Evolutionary conservation across 805 yeast species (phyloP), one percentile per base, ranked within the genome.

Genomic region (Candida silvicultrix): DNA sequence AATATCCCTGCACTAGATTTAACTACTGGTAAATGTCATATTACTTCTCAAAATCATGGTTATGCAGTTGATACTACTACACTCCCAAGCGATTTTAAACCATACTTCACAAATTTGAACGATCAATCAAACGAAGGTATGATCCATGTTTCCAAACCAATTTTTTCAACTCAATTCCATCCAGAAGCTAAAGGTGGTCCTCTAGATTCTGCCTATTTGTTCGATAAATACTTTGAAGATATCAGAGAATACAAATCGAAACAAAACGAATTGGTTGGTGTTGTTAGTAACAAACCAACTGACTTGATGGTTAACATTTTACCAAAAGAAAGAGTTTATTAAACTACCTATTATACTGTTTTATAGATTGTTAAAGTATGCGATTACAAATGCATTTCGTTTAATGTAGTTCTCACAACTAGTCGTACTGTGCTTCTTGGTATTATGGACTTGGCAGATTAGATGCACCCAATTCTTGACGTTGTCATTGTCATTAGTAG

Each of bases 121-220:
- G 99, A 94, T 67, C 83, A 89, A 65, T 86, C 96, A 45, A 94
- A 94, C 67, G 99, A 94, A 71, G 99, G 99, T 59, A 89, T 94
- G 96, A 84, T 81, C 59, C 99, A 94, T 68, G 76, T 72, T 47
- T 63, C 79, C 36, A 84, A 80, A 65, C 99, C 99, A 44, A 86
- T 92, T 46, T 94, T 92, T 71, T 88, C 97, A 35, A 89, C 97
- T 2, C 99, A 94, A 69, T 94, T 94, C 78, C 99, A 94, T 66
- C 99, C 99, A 42, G 99, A 94, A 69, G 98, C 99, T 47, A 92
- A 89, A 71, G 98, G 99, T 58, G 99, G 99, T 57, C 99, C 99
- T 48, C 76, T 85, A 59, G 99, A 94, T 68, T 86, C 97, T 14
- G 78, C 89, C 2, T 88, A 81, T 69, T 73, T 94, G 66, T 94